Evolutionary conservation across 371 early-diverging fungal genomes (phyloP).

Genomic region (Mortierella polycephala): DNA sequence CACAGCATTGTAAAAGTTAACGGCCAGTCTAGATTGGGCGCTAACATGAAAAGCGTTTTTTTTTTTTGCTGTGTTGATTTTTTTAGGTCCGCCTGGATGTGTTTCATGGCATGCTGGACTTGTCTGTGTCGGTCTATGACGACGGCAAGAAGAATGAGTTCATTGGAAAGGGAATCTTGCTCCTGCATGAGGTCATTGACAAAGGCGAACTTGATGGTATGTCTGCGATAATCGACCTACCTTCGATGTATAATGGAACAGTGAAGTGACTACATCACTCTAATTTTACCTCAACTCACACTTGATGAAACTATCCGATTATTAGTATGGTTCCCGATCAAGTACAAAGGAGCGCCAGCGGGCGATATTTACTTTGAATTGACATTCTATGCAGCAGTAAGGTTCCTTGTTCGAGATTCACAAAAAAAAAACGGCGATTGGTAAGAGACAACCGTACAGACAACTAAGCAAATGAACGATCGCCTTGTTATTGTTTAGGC

Average conservation of each 20-base stretch:
- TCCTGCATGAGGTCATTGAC: conserved; percentile 48
- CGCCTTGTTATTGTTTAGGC: conserved; percentile 11
- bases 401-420: no score
- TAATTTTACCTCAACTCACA: not conserved
- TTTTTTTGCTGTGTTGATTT: not conserved
- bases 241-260: not conserved
- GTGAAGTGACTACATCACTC: not conserved
- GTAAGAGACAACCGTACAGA: not conserved
- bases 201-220: conserved; percentile 54
- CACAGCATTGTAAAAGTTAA: no score
- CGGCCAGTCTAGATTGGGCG: no score
- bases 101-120: conserved; percentile 35
- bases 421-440: not conserved
- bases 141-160: conserved; percentile 51
- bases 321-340: conserved; percentile 48
- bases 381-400: conserved; percentile 44
- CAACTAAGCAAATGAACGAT: not conserved
- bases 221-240: not conserved
- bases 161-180: conserved; percentile 38
- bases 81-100: conserved; percentile 44
- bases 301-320: not conserved
- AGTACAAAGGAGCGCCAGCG: conserved; percentile 27
- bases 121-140: conserved; percentile 35
- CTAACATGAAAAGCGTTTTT: not conserved
- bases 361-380: conserved; percentile 51